A percentile compares a stretch with the other conserved stretches of the same genome.
phyloP scores from a whole-genome alignment of 352 stramenopile species.

The Phytophthora niederhauseri region DNA sequence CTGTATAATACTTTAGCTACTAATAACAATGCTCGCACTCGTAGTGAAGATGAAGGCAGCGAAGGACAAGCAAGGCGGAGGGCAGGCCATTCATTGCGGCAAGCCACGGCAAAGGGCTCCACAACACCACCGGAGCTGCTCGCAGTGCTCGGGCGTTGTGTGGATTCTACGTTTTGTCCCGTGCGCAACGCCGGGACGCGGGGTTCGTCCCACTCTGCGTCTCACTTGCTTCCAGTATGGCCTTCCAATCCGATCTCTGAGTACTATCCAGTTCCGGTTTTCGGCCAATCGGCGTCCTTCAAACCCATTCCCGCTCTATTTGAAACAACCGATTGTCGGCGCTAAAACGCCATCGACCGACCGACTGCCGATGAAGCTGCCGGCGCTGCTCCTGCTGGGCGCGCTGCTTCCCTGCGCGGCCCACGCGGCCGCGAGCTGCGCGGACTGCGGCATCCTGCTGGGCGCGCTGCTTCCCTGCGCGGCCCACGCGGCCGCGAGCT shows the following conservation, averaged over 20 bases:
- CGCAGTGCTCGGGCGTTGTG: not conserved
- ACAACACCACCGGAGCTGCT: conserved; percentile 6
- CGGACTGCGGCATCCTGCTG: conserved; percentile 46
- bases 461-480: conserved; percentile 4
- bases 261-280: not conserved
- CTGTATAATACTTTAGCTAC: too few species aligned
- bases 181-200: not conserved
- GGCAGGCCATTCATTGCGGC: too few species aligned
- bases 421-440: conserved; percentile 49
- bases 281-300: not conserved
- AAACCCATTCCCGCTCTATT: not conserved
- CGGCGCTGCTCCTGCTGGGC: conserved; percentile 11
- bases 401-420: conserved; percentile 1
- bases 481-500: conserved; percentile 44
- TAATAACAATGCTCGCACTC: not conserved
- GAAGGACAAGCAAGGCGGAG: not conserved
- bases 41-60: not conserved
- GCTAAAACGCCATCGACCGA: not conserved
- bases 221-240: not conserved
- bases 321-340: not conserved
- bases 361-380: conserved; percentile 20
- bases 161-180: conserved; percentile 23
- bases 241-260: not conserved
- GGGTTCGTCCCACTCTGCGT: not conserved
- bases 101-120: too few species aligned